Base-by-base conservation (phyloP, 352 stramenopile genomes). In the Phytophthora multivora region DNA sequence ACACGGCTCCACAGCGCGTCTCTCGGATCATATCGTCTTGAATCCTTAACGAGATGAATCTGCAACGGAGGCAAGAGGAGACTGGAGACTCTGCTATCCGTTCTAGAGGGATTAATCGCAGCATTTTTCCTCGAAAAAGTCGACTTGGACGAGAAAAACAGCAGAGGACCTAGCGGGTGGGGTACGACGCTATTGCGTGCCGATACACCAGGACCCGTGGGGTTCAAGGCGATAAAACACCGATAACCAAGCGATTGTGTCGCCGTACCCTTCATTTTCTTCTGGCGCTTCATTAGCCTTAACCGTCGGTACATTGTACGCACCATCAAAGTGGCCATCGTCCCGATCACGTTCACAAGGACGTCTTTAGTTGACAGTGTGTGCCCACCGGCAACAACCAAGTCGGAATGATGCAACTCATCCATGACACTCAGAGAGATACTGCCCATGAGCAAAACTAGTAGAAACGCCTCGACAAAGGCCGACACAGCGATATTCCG, bases 331-430 rank as follows among this genome's bases (percentile, higher is more conserved):
- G 63, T 72, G 1, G 58, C 63, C 51, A 72, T 59, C 0, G 63
- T 72, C 2, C 63, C 63, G 18, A 68, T 63, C 1, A 51, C 63
- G 9, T 72, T 72, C 8, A 72, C 51, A 19, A 72, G 33, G 1
- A 72, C 51, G 18, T 72, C 63, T 39, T 72, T 72, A 3, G 63
- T 72, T 0, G 63, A 72, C 2, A 72, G 13, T 28, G 25, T 64
- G 41, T 72, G 63, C 11, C 41, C 47, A 7, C 48, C 57, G 13
- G 63, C 58, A 2, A 63, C 41, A 30, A 72, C 47, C 19, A 72
- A 49, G 40, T 72, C 59, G 18, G 47, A 38, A 30, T 72, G 63
- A 13, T 64, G 48, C 10, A 67, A 31, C 5, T 60, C 51, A 21
- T 63, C 51, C 51, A 68, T 59, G 13, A 72, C 28, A n/a, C 68